Percentiles rank a stretch among this genome's conserved stretches.
These are phyloP conservation scores for Barbarea vulgaris DNA, from an alignment of 345 rosid species.

Conservation along the genomic window DNA sequence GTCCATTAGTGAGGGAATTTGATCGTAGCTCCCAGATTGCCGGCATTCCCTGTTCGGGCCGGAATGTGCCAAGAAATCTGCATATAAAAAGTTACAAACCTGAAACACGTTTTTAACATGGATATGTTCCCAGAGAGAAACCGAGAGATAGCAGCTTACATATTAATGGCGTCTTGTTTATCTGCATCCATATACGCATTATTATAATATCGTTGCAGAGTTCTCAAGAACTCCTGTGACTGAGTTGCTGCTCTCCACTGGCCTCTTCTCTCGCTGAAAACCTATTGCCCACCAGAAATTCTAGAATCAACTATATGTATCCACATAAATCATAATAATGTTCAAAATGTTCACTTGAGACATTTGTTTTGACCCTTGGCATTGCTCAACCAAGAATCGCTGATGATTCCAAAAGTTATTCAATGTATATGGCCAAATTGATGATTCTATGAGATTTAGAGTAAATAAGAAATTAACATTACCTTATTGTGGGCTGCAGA, in stretches of 20 bases:
- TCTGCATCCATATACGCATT: constrained; percentile 89
- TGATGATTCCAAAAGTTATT: neutral
- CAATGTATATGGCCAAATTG: neutral
- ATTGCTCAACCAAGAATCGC: neutral
- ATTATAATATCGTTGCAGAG: constrained; percentile 90
- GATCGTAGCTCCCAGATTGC: constrained; percentile 74
- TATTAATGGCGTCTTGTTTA: constrained; percentile 85
- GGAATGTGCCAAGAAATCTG: constrained; percentile 90
- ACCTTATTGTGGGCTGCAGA: constrained; percentile 93
- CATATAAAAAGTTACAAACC: constrained; percentile 21
- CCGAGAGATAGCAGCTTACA: constrained; percentile 55
- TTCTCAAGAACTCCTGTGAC: constrained; percentile 93
- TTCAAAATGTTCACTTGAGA: neutral
- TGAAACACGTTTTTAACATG: neutral
- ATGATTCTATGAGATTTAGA: neutral
- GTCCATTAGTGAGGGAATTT: constrained; percentile 52
- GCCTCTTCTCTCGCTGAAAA: constrained; percentile 88
- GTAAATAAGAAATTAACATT: constrained; percentile 9
- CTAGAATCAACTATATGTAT: constrained; percentile 15
- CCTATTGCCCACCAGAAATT: constrained; percentile 48
- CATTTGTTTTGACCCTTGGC: neutral
- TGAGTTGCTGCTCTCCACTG: constrained; percentile 97
- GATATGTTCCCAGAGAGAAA: constrained; percentile 6
- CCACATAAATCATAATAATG: neutral
- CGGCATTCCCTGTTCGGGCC: constrained; percentile 69